Evolutionary conservation across 2,329 filamentous ascomycete genomes (phyloP), one percentile per base, ranked within the genome.

Genomic region (Seiridium unicorne): DNA sequence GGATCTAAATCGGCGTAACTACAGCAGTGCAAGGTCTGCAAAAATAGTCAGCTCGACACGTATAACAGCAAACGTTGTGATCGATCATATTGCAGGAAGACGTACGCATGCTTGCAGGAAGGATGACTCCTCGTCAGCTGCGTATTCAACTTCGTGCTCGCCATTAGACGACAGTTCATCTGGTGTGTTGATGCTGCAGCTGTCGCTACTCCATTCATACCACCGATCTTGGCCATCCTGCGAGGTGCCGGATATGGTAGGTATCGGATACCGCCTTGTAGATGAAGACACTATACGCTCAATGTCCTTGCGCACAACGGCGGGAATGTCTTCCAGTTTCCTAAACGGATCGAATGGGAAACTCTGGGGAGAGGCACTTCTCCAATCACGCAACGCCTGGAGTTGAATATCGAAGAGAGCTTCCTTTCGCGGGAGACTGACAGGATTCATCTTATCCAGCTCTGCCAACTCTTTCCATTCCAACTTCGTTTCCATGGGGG

Each of bases 321-420:
- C 35, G 34, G 31, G 49, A 5, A 38, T 1, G 10, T 53, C 49
- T 53, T 53, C 49, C 49, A 38, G n/a, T 36, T 9, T 32, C 3
- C 6, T 34, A 13, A 38, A 6, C n/a, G 35, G 10, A 3, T 40
- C 49, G 35, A 53, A 31, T 6, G 13, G 31, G 5, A n/a, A 6
- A 53, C 32, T 3, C n/a, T 40, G n/a, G 5, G 49, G 34, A 5
- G 32, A 34, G 8, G 5, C 32, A 1, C 35, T 32, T 8, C 38
- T 13, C 7, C 11, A 36, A 5, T n/a, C 34, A 8, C 44, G 63
- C 13, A 66, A 49, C 13, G 60, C 55, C 34, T 47, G 51, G n/a
- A 62, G 60, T 51, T 68, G 66, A 5, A 62, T 58, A 5, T 64
- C 61, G 40, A 68, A 65, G 8, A 65, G 35, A 8, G 26, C n/a